phyloP scores from a whole-genome alignment of 2,329 filamentous ascomycete genomes.

The Verticillium dahliae region DNA sequence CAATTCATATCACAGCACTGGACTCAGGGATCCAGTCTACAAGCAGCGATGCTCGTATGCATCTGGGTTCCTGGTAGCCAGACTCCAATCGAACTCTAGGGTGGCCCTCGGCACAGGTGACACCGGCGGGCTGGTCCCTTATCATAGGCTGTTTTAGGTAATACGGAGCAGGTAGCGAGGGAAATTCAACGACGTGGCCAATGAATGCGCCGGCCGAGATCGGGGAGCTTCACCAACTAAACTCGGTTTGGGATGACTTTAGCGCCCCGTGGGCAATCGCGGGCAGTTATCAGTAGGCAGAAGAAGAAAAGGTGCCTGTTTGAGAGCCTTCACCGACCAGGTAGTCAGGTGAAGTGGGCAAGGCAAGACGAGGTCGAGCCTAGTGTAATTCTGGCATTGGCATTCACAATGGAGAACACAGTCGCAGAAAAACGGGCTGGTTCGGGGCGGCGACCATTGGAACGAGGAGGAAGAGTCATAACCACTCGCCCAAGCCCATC shows the following conservation, averaged over 20 bases:
- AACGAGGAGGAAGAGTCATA: constrained; percentile 4
- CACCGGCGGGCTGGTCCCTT: constrained; percentile 7
- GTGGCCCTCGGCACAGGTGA: constrained; percentile 4
- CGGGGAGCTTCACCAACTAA: constrained; percentile 6
- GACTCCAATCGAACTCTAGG: not conserved
- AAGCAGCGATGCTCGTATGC: not conserved
- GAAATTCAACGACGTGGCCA: constrained; percentile 4
- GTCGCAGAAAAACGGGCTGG: not conserved
- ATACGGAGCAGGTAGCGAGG: constrained; percentile 1
- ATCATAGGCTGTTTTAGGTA: constrained; percentile 12
- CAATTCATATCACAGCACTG: too few species aligned
- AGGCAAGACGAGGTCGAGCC: constrained; percentile 4
- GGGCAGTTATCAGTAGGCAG: not conserved
- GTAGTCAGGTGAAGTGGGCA: too few species aligned
- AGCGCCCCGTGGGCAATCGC: constrained; percentile 5
- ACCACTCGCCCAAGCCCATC: constrained; percentile 5
- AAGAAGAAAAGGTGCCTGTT: not conserved
- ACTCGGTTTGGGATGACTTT: constrained; percentile 4
- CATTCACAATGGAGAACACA: not conserved
- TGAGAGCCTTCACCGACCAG: not conserved
- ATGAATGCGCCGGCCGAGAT: constrained; percentile 11
- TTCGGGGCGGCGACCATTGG: not conserved
- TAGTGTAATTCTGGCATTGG: not conserved
- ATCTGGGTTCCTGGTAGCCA: not conserved
- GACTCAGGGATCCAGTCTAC: too few species aligned